Base-by-base conservation (phyloP, 2,329 filamentous ascomycete genomes). In the Aspergillus proliferans region DNA sequence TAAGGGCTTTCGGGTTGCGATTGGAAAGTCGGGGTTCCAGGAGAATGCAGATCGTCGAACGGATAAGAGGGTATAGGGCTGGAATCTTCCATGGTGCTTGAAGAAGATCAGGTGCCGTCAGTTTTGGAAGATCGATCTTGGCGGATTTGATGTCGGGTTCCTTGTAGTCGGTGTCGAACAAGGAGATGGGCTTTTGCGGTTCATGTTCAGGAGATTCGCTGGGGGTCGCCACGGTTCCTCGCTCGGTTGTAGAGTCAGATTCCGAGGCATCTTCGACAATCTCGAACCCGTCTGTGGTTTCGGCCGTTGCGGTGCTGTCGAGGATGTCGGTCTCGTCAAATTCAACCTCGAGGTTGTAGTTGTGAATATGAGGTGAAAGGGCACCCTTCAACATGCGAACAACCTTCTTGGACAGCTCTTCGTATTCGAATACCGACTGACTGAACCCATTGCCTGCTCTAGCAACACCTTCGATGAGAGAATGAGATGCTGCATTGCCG, bases 361-460 rank as follows among this genome's bases (percentile, higher is more conserved):
- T 78, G 14, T 69, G 76, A 41, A 87, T 72, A 53, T 88, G 84
- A 0, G 84, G 83, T 2, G 79, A 81, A 18, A 89, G 66, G 0
- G 84, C 81, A 0, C 80, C 85, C 60, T 86, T 87, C 49, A 90
- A 71, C 86, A 90, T 89, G 2, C 86, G 78, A 2, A 89, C 76
- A 1, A 88, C 76, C 61, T 86, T 86, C 54, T 71, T 78, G 57
- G 86, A 81, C 67, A 88, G 80, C 59, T 83, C 81, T 62, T 89
- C 86, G 1, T 77, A 70, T 6, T 80, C 68, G 1, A 72, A 73
- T 0, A 88, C 84, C 0, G 77, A 73, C 62, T 89, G 85, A 0
- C 79, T 66, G 51, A 84, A 81, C 1, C 81, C 81, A 46, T 79
- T 77, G 0, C 81, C 82, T 10, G 76, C 74, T 45, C 75, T 72